Evolutionary conservation across 352 stramenopile species (phyloP).

Genomic region (Poterioochromonas sp.): DNA sequence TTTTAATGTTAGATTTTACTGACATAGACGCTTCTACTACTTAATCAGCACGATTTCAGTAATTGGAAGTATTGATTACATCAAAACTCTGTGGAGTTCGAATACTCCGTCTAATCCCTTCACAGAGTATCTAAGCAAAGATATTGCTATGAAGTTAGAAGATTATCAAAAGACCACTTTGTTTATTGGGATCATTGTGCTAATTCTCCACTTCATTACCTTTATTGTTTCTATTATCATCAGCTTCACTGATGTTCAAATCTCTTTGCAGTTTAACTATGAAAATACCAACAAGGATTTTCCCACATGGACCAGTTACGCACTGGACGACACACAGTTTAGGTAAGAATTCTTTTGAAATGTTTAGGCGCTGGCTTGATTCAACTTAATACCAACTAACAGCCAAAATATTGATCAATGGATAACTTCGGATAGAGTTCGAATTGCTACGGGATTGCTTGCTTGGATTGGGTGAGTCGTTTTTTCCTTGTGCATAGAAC

Average conservation of each 20-base stretch:
- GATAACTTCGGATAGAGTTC: background rate
- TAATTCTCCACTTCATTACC: background rate
- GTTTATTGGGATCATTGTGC: background rate
- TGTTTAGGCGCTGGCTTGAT: background rate
- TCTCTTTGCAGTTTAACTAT: no score
- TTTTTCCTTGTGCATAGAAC: no score
- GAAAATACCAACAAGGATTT: background rate
- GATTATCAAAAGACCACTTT: background rate
- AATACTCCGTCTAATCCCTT: background rate
- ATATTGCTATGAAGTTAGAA: background rate
- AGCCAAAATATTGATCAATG: background rate
- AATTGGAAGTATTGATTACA: background rate
- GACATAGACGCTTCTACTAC: background rate
- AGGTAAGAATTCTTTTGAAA: background rate
- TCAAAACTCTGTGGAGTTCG: background rate
- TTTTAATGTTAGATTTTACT: background rate
- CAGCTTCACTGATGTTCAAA: background rate
- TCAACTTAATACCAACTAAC: background rate
- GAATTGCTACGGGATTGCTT: background rate
- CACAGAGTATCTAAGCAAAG: background rate
- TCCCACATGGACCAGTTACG: background rate
- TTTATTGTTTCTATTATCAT: background rate
- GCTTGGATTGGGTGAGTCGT: constrained; percentile 6
- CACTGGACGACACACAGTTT: background rate
- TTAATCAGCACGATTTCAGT: background rate